A percentile compares a stretch with the other conserved stretches of the same genome.
Evolutionary conservation across 208 protist genomes (phyloP).

Genomic region (Naegleria fowleri): DNA sequence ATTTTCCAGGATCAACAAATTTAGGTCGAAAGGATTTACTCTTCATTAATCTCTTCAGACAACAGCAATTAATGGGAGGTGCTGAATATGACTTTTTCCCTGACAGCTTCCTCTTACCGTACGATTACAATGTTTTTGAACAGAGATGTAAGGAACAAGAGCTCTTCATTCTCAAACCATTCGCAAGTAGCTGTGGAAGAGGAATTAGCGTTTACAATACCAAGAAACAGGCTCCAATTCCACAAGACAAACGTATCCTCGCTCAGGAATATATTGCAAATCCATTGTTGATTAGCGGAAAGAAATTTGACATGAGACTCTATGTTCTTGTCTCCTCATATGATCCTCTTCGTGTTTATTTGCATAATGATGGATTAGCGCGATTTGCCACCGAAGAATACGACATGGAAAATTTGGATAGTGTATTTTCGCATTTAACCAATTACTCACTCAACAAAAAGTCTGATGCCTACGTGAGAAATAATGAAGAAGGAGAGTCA

Average conservation of each 20-base stretch:
- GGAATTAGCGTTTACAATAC: neutral
- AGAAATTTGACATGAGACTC: slow-evolving; percentile 95
- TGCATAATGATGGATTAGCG: slow-evolving; percentile 78
- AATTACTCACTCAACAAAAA: slow-evolving; percentile 77
- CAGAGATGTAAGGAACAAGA: neutral
- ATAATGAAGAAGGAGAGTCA: neutral
- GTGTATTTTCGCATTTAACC: slow-evolving; percentile 84
- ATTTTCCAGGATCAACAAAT: neutral
- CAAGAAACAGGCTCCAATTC: neutral
- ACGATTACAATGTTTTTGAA: neutral
- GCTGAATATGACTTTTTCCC: neutral
- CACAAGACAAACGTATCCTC: neutral
- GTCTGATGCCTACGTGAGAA: neutral
- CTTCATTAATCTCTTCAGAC: neutral
- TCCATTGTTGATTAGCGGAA: slow-evolving; percentile 87
- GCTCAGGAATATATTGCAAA: slow-evolving; percentile 76
- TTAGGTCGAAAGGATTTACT: slow-evolving; percentile 24
- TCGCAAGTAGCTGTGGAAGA: neutral
- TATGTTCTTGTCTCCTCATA: slow-evolving; percentile 89
- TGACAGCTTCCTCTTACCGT: neutral
- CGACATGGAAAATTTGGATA: neutral
- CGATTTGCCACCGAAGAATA: slow-evolving; percentile 72
- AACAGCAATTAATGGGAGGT: neutral
- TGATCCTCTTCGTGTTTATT: slow-evolving; percentile 79
- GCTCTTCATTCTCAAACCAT: slow-evolving; percentile 2